Evolutionary conservation across 2,329 filamentous ascomycete genomes (phyloP).

Genomic region (Pseudopyricularia javanii): DNA sequence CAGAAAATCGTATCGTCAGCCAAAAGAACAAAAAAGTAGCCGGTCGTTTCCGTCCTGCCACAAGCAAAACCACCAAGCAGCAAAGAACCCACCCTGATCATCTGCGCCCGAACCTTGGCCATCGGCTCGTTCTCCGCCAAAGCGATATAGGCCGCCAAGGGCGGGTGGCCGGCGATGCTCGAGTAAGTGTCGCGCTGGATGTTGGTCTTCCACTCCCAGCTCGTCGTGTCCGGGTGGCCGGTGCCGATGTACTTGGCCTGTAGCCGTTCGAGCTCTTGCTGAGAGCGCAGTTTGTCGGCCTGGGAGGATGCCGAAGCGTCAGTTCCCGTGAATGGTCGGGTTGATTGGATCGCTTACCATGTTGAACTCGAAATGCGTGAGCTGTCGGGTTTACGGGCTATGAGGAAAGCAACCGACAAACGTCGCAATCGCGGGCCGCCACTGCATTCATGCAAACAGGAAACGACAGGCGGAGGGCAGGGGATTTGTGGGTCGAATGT

Average conservation of each 20-base stretch:
- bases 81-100: slow-evolving; percentile 53
- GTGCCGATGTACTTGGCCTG: slow-evolving; percentile 95
- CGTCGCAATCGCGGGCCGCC: not conserved
- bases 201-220: slow-evolving; percentile 95
- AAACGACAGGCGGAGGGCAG: not conserved
- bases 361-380: not conserved
- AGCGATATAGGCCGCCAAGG: slow-evolving; percentile 77
- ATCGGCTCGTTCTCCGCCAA: slow-evolving; percentile 78
- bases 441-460: not conserved
- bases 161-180: slow-evolving; percentile 80
- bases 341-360: not conserved
- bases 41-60: not conserved
- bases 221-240: slow-evolving; percentile 90
- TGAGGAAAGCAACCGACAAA: not conserved
- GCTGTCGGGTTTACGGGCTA: not conserved
- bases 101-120: slow-evolving; percentile 64
- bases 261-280: slow-evolving; percentile 93
- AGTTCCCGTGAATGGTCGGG: not conserved
- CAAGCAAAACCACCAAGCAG: not conserved
- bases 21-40: not conserved
- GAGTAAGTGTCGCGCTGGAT: slow-evolving; percentile 88
- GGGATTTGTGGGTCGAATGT: not conserved
- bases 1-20: not conserved
- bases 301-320: slow-evolving; percentile 13
- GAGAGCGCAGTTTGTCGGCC: slow-evolving; percentile 96